These are phyloP conservation scores for Fusarium sp. DNA, from an alignment of 2,329 filamentous ascomycete genomes.

Conservation along the genomic window DNA sequence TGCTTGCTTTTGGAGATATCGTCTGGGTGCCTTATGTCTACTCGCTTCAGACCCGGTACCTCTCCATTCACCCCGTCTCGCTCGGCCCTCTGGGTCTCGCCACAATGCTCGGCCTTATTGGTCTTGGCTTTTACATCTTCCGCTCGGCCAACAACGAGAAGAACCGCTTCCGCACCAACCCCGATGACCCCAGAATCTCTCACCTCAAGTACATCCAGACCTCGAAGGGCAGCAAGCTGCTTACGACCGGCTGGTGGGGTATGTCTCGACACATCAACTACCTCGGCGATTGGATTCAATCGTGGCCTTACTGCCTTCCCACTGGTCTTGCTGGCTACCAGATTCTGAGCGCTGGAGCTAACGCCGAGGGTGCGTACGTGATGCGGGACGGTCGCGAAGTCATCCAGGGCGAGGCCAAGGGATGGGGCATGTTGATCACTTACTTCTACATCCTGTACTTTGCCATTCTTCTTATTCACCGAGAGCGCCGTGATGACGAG, in stretches of 20 bases:
- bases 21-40: slow-evolving; percentile 95
- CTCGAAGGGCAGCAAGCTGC: slow-evolving; percentile 80
- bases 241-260: slow-evolving; percentile 94
- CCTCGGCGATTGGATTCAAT: slow-evolving; percentile 93
- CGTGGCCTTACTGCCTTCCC: slow-evolving; percentile 89
- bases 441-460: slow-evolving; percentile 98
- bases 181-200: slow-evolving; percentile 79
- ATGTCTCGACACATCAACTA: slow-evolving; percentile 95
- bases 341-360: slow-evolving; percentile 68
- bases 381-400: slow-evolving; percentile 73
- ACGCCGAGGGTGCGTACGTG: slow-evolving; percentile 66
- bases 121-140: slow-evolving; percentile 88
- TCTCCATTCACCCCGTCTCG: slow-evolving; percentile 83
- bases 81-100: slow-evolving; percentile 76
- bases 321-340: slow-evolving; percentile 87
- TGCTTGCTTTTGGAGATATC: slow-evolving; percentile 92
- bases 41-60: slow-evolving; percentile 84
- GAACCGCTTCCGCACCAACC: slow-evolving; percentile 91
- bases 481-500: slow-evolving; percentile 87
- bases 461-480: slow-evolving; percentile 85
- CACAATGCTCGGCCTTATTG: slow-evolving; percentile 74
- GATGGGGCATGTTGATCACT: slow-evolving; percentile 88
- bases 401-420: slow-evolving; percentile 77
- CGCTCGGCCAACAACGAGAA: slow-evolving; percentile 94
- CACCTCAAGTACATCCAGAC: slow-evolving; percentile 91